Evolutionary conservation across 1,139 yeast species (phyloP), one percentile per base, ranked within the genome.

Genomic region (Scheffersomyces illinoinensis): DNA sequence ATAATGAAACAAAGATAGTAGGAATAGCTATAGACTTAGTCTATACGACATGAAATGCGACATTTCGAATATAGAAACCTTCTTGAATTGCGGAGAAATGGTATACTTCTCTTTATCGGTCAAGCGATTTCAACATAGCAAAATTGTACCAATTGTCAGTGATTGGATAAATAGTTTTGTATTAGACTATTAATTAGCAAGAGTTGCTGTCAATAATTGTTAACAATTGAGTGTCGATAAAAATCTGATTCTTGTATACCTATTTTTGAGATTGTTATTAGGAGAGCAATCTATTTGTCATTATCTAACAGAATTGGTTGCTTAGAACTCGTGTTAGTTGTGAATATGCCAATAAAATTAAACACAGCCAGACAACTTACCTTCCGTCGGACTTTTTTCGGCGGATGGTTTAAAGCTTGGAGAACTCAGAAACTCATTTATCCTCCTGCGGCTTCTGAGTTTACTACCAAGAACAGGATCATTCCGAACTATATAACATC

Each of bases 401-500:
- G 55, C n/a, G 63, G 63, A 10, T 62, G 63, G 64, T 54, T 62
- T 26, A 57, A 56, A 39, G 62, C 62, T 4, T 62, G 63, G 63
- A 59, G 58, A 50, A 59, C 64, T 7, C 65, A 67, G 54, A 61
- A 60, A 55, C 64, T 76, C 60, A 70, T 80, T 24, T 80, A 80
- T 61, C 84, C 84, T 5, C 84, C 84, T 7, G 64, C 69, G 43
- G 76, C 78, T n/a, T 60, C 69, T 24, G 70, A 71, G 39, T 74
- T 78, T 62, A 74, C 82, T 57, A 79, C 84, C 50, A 69, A 76
- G 21, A 80, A 80, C 65, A 66, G 83, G 43, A 69, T 80, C 20
- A 78, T 75, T 59, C 81, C 79, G 50, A 71, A 76, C 47, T 80
- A 78, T 53, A 63, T 89, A 39, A 75, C 85, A 61, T 77, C 76